phyloP scores from a whole-genome alignment of 2,329 filamentous ascomycete species.

The Lasiodiplodia gonubiensis region DNA sequence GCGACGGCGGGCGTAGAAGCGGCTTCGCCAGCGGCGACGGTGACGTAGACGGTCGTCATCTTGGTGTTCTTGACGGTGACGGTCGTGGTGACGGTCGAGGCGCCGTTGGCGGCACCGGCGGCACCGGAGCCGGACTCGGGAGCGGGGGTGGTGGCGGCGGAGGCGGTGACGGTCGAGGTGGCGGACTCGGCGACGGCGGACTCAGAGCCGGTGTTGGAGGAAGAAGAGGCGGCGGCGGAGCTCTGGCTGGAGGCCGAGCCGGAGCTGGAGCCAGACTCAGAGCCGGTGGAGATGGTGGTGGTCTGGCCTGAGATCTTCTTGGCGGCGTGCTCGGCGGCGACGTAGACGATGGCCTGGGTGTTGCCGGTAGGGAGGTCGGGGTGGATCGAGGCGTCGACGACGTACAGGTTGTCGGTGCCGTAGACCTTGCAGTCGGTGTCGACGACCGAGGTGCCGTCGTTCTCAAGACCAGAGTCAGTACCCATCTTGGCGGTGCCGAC shows the following conservation, averaged over 20 bases:
- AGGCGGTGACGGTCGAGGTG: background rate
- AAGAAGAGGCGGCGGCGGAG: background rate
- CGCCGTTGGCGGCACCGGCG: background rate
- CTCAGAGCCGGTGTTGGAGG: background rate
- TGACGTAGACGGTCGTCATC: constrained; percentile 22
- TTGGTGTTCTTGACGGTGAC: constrained; percentile 8
- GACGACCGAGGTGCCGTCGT: constrained; percentile 64
- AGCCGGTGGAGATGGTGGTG: constrained; percentile 21
- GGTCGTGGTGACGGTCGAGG: constrained; percentile 10
- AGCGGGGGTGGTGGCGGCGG: background rate
- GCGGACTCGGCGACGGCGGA: background rate
- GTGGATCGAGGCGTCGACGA: constrained; percentile 72
- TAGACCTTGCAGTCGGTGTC: constrained; percentile 69
- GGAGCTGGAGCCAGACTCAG: constrained; percentile 20
- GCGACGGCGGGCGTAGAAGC: background rate
- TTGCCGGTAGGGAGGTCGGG: constrained; percentile 73
- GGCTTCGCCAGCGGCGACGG: background rate
- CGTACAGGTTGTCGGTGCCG: constrained; percentile 41
- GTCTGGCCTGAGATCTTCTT: constrained; percentile 56
- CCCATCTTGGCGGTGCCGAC: constrained; percentile 55
- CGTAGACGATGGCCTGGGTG: constrained; percentile 68
- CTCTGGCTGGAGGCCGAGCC: constrained; percentile 5
- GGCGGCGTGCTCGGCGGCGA: constrained; percentile 66
- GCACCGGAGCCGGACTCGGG: too few species aligned
- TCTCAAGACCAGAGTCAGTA: constrained; percentile 58